A percentile compares a stretch with the other conserved stretches of the same genome.
phyloP scores from a whole-genome alignment of 2,329 filamentous ascomycete genomes.

The Xylariaceae sp. region DNA sequence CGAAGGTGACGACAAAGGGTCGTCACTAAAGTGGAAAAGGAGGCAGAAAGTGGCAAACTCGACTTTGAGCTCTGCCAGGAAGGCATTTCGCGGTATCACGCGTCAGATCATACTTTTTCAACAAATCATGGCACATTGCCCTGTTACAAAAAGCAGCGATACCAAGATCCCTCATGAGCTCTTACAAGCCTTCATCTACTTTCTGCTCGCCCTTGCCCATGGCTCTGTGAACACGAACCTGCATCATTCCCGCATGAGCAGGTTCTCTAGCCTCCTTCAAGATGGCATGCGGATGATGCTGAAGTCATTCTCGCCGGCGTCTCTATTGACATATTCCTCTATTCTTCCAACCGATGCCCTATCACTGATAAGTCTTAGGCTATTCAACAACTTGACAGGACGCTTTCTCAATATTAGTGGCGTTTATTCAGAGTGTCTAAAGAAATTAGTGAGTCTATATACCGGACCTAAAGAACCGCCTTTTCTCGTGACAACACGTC shows the following conservation, averaged over 20 bases:
- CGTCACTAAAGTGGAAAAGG: background rate
- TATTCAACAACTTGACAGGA: conserved; percentile 38
- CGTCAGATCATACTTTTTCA: conserved; percentile 6
- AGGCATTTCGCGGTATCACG: background rate
- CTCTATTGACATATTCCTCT: conserved; percentile 23
- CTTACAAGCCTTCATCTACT: conserved; percentile 7
- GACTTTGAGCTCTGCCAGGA: background rate
- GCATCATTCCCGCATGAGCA: conserved; percentile 1
- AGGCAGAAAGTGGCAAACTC: conserved; percentile 2
- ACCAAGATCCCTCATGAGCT: conserved; percentile 3
- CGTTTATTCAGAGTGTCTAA: conserved; percentile 41
- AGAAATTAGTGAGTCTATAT: conserved; percentile 34
- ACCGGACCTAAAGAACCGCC: conserved; percentile 14
- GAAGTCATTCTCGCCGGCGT: conserved; percentile 18
- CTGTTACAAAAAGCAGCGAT: background rate
- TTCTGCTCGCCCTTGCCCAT: conserved; percentile 5
- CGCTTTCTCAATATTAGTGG: conserved; percentile 37
- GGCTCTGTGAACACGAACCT: conserved; percentile 1
- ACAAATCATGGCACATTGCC: conserved; percentile 5
- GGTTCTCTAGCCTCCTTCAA: conserved; percentile 3
- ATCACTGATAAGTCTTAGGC: conserved; percentile 36
- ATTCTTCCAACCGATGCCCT: conserved; percentile 42
- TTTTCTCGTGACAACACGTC: conserved; percentile 19
- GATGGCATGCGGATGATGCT: conserved; percentile 4
- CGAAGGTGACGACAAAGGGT: background rate